A percentile compares a stretch with the other conserved stretches of the same genome.
Conservation (phyloP, 306 rosid genomes). For the Cajanus cajan region DNA sequence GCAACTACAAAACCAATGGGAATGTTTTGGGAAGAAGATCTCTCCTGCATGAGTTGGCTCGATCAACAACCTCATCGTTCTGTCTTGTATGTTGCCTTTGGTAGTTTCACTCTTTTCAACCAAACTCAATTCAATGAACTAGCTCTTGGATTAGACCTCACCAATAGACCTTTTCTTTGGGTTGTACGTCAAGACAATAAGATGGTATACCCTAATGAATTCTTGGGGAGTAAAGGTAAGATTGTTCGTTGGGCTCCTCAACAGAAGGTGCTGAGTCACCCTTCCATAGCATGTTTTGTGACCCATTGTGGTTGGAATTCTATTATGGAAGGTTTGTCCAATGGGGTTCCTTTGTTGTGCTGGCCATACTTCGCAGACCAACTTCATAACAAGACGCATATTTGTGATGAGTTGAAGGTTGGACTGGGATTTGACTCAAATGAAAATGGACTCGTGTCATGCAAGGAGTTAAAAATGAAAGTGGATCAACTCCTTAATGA, state of each 20-base stretch:
- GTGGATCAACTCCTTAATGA: conserved; percentile 38
- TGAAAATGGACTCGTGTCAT: conserved; percentile 34
- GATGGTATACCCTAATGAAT: conserved; percentile 19
- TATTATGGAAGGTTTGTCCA: conserved; percentile 41
- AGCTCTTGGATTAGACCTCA: conserved; percentile 33
- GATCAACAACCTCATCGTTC: conserved; percentile 35
- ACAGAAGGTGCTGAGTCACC: conserved; percentile 39
- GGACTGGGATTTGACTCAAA: conserved; percentile 39
- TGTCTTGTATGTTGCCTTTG: conserved; percentile 39
- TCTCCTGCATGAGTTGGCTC: conserved; percentile 40
- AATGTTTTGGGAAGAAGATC: conserved; percentile 41
- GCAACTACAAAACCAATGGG: conserved; percentile 24
- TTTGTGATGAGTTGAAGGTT: conserved; percentile 51
- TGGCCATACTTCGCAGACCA: conserved; percentile 56
- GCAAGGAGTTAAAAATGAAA: conserved; percentile 37
- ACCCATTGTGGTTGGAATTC: conserved; percentile 66
- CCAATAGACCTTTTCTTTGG: conserved; percentile 43
- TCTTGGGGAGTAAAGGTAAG: conserved; percentile 27
- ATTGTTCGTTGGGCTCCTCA: conserved; percentile 52
- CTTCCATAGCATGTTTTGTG: conserved; percentile 43
- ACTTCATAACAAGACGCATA: conserved; percentile 15
- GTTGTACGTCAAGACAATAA: conserved; percentile 31
- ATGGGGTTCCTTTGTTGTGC: conserved; percentile 50
- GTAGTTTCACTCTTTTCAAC: conserved; percentile 27
- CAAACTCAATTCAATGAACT: conserved; percentile 34